Conservation (phyloP, 495 filamentous ascomycete genomes). For the Letharia columbiana region DNA sequence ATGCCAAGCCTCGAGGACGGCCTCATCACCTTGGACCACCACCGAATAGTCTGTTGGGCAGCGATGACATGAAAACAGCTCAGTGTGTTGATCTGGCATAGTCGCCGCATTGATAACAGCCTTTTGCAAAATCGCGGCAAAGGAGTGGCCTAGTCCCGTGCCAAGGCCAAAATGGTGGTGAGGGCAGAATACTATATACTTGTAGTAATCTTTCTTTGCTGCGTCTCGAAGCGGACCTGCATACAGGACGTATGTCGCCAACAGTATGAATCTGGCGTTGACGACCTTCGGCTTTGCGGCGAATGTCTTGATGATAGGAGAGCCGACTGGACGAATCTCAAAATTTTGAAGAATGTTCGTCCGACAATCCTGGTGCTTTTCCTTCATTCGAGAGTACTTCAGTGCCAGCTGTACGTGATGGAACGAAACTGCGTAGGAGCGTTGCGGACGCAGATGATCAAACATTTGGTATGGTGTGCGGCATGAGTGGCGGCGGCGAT, state of each 20-base stretch:
- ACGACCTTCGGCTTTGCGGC: slow-evolving; percentile 16
- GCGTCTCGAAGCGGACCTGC: slow-evolving; percentile 15
- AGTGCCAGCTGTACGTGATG: slow-evolving; percentile 19
- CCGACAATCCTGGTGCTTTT: slow-evolving; percentile 18
- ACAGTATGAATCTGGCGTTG: slow-evolving; percentile 15
- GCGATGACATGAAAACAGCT: slow-evolving; percentile 13
- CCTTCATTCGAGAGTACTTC: slow-evolving; percentile 18
- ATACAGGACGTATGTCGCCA: slow-evolving; percentile 16
- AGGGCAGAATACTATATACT: slow-evolving; percentile 14
- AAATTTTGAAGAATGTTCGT: slow-evolving; percentile 16
- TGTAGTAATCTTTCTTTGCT: slow-evolving; percentile 10
- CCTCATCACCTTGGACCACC: slow-evolving; percentile 13
- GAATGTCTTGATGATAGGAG: slow-evolving; percentile 16
- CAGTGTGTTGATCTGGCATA: slow-evolving; percentile 12
- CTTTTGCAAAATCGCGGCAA: slow-evolving; percentile 17
- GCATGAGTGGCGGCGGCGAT: slow-evolving; percentile 17
- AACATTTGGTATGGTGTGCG: slow-evolving; percentile 12
- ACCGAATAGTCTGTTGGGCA: slow-evolving; percentile 17
- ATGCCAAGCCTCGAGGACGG: slow-evolving; percentile 14
- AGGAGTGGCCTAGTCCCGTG: slow-evolving; percentile 8
- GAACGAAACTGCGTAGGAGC: slow-evolving; percentile 14
- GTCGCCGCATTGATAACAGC: slow-evolving; percentile 9
- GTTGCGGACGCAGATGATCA: slow-evolving; percentile 17
- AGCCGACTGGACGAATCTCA: slow-evolving; percentile 14
- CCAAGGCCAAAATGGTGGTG: slow-evolving; percentile 15